Evolutionary conservation across 495 filamentous ascomycete genomes (phyloP).

Genomic region (Aeminium ludgeri): DNA sequence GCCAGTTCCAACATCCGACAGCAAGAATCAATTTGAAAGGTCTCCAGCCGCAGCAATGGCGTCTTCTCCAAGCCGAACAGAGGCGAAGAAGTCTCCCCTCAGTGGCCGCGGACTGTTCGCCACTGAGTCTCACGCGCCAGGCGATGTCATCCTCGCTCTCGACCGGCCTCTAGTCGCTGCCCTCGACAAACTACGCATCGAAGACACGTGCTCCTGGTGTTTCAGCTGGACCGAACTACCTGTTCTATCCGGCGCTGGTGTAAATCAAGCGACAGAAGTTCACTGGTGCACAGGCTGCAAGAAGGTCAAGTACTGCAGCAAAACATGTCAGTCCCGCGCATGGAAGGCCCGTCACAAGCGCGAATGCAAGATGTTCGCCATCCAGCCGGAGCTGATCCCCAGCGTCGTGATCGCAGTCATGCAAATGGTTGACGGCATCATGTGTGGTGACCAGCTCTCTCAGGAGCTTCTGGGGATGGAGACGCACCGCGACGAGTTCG

Average conservation of each 20-base stretch:
- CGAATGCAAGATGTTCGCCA: conserved; percentile 39
- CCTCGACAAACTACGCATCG: conserved; percentile 17
- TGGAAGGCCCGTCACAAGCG: conserved; percentile 44
- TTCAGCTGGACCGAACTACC: conserved; percentile 21
- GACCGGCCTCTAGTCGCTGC: conserved; percentile 20
- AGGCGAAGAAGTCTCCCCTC: conserved; percentile 5
- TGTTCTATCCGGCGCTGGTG: conserved; percentile 10
- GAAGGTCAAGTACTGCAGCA: conserved; percentile 47
- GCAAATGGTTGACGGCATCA: conserved; percentile 23
- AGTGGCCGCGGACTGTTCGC: conserved; percentile 25
- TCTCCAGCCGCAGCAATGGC: neutral
- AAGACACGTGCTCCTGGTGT: conserved; percentile 27
- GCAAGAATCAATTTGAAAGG: too few relatives aligned
- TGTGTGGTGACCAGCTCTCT: conserved; percentile 23
- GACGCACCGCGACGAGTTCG: conserved; percentile 33
- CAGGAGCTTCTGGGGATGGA: conserved; percentile 30
- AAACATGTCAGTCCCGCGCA: conserved; percentile 46
- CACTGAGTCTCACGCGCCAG: conserved; percentile 10
- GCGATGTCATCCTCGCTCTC: conserved; percentile 17
- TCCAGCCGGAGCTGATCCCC: conserved; percentile 29
- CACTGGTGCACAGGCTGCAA: conserved; percentile 46
- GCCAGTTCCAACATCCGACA: too few relatives aligned
- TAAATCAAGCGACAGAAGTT: conserved; percentile 20
- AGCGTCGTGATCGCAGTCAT: conserved; percentile 40
- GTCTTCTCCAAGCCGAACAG: neutral